A percentile compares a stretch with the other conserved stretches of the same genome.
Evolutionary conservation across 2,329 filamentous ascomycete genomes (phyloP).

Genomic region (Ophiobolus disseminans): DNA sequence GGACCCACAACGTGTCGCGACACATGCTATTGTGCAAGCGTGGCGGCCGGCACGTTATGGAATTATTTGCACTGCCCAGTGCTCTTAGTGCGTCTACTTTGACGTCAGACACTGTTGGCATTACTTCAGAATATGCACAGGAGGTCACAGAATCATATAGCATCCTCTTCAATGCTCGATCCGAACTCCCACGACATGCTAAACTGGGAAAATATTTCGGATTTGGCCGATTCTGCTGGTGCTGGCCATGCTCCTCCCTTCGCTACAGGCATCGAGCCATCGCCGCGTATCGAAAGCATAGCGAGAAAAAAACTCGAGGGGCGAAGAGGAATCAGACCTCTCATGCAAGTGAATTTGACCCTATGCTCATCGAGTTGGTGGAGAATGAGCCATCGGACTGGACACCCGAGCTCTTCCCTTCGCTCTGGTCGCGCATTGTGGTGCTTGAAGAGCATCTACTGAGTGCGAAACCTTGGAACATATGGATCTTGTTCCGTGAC

Average conservation of each 20-base stretch:
- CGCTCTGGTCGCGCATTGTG: conserved; percentile 25
- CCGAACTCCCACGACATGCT: conserved; percentile 3
- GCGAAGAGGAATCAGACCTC: background rate
- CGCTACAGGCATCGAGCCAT: conserved; percentile 14
- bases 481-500: conserved; percentile 32
- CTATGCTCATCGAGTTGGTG: conserved; percentile 16
- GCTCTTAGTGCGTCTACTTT: background rate
- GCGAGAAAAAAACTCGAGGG: background rate
- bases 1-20: conserved; percentile 18
- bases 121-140: conserved; percentile 14
- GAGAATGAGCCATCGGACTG: conserved; percentile 17
- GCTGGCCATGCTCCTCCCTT: conserved; percentile 26
- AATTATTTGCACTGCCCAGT: background rate
- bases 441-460: conserved; percentile 28
- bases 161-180: conserved; percentile 25
- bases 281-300: conserved; percentile 6
- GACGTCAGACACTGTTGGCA: conserved; percentile 7
- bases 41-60: conserved; percentile 9
- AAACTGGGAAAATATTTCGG: conserved; percentile 10
- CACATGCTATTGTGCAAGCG: conserved; percentile 18
- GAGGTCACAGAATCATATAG: conserved; percentile 24
- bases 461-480: conserved; percentile 28
- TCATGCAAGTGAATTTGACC: conserved; percentile 18
- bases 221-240: conserved; percentile 20
- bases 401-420: conserved; percentile 28